Conservation (phyloP, 2,329 filamentous ascomycete species). For the Fusarium sp. region DNA sequence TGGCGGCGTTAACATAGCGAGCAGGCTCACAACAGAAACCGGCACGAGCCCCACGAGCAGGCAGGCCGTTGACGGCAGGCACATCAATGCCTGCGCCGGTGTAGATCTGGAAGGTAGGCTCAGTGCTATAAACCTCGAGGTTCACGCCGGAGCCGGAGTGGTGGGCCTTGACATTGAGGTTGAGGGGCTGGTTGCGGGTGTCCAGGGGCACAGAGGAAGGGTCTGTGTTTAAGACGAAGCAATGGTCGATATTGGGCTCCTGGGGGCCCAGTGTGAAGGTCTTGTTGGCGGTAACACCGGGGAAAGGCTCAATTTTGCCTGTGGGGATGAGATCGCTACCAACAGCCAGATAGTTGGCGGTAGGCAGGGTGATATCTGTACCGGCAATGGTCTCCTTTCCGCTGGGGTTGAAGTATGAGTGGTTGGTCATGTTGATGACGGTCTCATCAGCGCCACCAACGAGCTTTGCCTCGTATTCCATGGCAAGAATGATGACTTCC, state of each 20-base stretch:
- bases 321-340: slow-evolving; percentile 79
- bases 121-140: slow-evolving; percentile 88
- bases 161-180: slow-evolving; percentile 74
- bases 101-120: slow-evolving; percentile 98
- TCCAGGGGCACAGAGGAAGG: slow-evolving; percentile 70
- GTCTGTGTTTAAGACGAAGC: slow-evolving; percentile 80
- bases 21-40: slow-evolving; percentile 95
- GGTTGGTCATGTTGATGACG: slow-evolving; percentile 91
- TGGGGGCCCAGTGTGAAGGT: slow-evolving; percentile 76
- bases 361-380: slow-evolving; percentile 73
- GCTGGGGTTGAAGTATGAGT: slow-evolving; percentile 80
- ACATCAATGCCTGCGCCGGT: slow-evolving; percentile 87
- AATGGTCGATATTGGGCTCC: slow-evolving; percentile 86
- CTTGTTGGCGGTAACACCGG: slow-evolving; percentile 70
- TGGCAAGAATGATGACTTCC: slow-evolving; percentile 76
- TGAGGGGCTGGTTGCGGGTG: slow-evolving; percentile 70
- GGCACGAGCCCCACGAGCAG: slow-evolving; percentile 72
- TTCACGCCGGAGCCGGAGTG: slow-evolving; percentile 80
- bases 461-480: slow-evolving; percentile 90
- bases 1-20: slow-evolving; percentile 88
- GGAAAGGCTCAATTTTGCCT: slow-evolving; percentile 70
- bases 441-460: slow-evolving; percentile 87
- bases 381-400: slow-evolving; percentile 62
- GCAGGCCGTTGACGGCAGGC: slow-evolving; percentile 68
- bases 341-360: slow-evolving; percentile 74